Evolutionary conservation across 345 rosid species (phyloP).

Genomic region (Brassica rapa): DNA sequence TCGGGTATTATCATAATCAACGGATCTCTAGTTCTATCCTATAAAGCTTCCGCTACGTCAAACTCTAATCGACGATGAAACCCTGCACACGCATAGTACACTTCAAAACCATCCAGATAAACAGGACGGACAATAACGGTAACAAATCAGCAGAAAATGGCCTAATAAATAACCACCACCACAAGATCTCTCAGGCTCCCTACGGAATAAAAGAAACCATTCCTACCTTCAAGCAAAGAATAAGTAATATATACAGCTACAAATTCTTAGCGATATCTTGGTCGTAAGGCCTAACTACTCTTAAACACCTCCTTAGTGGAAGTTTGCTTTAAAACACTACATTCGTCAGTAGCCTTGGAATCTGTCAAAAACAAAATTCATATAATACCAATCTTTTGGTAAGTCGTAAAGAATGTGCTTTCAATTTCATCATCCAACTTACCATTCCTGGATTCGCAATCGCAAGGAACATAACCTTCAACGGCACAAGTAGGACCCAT

Average conservation of each 20-base stretch:
- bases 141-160: not conserved
- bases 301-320: too few species aligned
- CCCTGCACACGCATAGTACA: constrained; percentile 20
- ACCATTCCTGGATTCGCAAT: too few species aligned
- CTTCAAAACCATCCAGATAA: constrained; percentile 7
- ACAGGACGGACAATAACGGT: not conserved
- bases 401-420: too few species aligned
- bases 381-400: too few species aligned
- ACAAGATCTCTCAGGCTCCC: constrained; percentile 16
- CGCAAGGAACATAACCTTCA: too few species aligned
- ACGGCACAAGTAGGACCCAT: too few species aligned
- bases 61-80: constrained; percentile 8
- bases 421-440: too few species aligned
- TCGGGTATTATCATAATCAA: too few species aligned
- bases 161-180: not conserved
- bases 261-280: not conserved
- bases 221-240: constrained; percentile 16
- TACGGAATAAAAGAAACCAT: not conserved
- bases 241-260: constrained; percentile 20
- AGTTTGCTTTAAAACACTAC: too few species aligned
- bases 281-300: constrained; percentile 14
- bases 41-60: not conserved
- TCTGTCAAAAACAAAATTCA: too few species aligned
- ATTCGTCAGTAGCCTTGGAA: too few species aligned
- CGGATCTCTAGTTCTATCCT: too few species aligned